Conservation (phyloP, 2,329 filamentous ascomycete genomes). For the Chaetomium sp. region DNA sequence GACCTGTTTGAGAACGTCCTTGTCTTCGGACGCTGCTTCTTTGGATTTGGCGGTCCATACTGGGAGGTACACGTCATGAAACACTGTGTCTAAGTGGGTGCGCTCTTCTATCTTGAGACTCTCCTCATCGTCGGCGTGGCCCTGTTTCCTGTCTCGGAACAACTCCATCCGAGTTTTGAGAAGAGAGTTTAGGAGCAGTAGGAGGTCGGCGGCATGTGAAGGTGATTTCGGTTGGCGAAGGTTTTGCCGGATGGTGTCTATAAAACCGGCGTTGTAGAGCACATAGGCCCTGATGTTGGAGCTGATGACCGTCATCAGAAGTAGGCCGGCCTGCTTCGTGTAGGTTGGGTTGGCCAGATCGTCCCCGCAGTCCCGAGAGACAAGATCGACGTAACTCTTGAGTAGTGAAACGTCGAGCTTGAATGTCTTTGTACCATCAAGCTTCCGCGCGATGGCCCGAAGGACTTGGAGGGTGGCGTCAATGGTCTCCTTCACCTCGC, state of each 20-base stretch:
- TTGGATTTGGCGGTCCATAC: constrained; percentile 30
- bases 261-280: constrained; percentile 39
- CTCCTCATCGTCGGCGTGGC: constrained; percentile 30
- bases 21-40: constrained; percentile 31
- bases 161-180: constrained; percentile 41
- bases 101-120: constrained; percentile 33
- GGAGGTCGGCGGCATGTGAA: constrained; percentile 45
- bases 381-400: constrained; percentile 38
- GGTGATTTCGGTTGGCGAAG: constrained; percentile 45
- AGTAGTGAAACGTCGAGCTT: constrained; percentile 21
- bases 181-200: constrained; percentile 45
- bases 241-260: constrained; percentile 43
- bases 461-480: constrained; percentile 51
- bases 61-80: constrained; percentile 38
- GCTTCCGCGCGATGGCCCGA: constrained; percentile 40
- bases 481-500: constrained; percentile 51
- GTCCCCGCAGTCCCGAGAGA: constrained; percentile 47
- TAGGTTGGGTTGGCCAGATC: constrained; percentile 50
- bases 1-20: constrained; percentile 38
- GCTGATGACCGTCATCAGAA: constrained; percentile 46
- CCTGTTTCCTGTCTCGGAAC: constrained; percentile 22
- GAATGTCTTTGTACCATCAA: constrained; percentile 31
- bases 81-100: constrained; percentile 35
- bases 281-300: constrained; percentile 44
- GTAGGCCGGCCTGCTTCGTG: constrained; percentile 44